Evolutionary conservation across 371 early-diverging fungal species (phyloP).

Genomic region (Haplosporangium sp.): DNA sequence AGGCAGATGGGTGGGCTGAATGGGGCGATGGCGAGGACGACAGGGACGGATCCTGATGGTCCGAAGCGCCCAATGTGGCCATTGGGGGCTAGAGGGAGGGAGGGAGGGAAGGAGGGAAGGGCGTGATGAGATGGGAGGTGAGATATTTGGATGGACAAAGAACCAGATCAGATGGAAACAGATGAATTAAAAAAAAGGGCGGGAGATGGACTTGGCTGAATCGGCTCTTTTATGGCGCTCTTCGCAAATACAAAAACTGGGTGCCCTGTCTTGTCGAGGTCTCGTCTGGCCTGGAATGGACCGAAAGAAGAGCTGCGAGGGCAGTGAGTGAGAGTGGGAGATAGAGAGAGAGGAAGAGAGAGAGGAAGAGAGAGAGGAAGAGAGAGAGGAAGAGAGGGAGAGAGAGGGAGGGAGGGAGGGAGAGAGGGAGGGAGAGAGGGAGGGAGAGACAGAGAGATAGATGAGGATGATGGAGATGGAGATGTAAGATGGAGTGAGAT

Average conservation of each 20-base stretch:
- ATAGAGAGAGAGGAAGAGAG: no score
- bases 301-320: no score
- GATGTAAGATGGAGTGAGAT: background rate
- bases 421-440: background rate
- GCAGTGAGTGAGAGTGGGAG: no score
- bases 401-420: no score
- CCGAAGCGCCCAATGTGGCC: constrained; percentile 23
- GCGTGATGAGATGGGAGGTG: background rate
- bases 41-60: constrained; percentile 14
- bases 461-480: background rate
- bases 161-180: background rate
- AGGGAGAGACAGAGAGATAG: no score
- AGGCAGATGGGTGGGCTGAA: constrained; percentile 15
- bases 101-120: background rate
- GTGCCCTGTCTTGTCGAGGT: no score
- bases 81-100: constrained; percentile 14
- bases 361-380: no score
- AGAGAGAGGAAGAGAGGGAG: no score
- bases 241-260: no score
- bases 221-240: no score
- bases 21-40: constrained; percentile 18
- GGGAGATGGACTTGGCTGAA: background rate
- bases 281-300: no score
- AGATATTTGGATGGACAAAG: background rate
- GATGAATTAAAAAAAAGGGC: background rate